Percentiles rank a stretch among this genome's conserved stretches.
Evolutionary conservation across 257 asterid genomes (phyloP).

Genomic region (Scutellaria galericulata): DNA sequence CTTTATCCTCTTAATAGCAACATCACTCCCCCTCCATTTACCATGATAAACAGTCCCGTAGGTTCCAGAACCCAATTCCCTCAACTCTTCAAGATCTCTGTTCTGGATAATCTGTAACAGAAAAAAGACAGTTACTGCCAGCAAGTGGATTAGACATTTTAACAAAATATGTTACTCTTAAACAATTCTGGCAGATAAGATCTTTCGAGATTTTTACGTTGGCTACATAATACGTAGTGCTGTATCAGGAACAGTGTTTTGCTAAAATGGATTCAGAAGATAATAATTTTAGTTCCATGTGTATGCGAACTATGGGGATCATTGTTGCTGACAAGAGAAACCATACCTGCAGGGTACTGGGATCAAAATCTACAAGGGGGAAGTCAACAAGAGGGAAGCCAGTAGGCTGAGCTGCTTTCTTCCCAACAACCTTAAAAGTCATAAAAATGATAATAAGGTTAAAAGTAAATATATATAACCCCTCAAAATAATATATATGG

Average conservation of each 20-base stretch:
- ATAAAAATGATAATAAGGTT: slow-evolving; percentile 16
- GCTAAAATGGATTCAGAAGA: slow-evolving; percentile 13
- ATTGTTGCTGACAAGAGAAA: slow-evolving; percentile 29
- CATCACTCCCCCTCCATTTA: slow-evolving; percentile 97
- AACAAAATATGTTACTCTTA: slow-evolving; percentile 1
- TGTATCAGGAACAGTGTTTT: slow-evolving; percentile 13
- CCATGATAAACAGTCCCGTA: slow-evolving; percentile 97
- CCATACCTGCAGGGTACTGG: slow-evolving; percentile 72
- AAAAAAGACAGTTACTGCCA: slow-evolving; percentile 20
- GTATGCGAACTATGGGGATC: neutral
- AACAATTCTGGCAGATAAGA: slow-evolving; percentile 18
- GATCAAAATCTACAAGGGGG: slow-evolving; percentile 66
- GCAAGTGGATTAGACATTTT: slow-evolving; percentile 16
- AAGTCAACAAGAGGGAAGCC: slow-evolving; percentile 61
- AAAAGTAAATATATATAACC: neutral
- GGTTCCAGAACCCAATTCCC: slow-evolving; percentile 94
- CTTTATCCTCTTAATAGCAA: slow-evolving; percentile 90
- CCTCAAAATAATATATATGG: slow-evolving; percentile 10
- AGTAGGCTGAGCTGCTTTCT: slow-evolving; percentile 57
- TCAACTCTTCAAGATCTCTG: slow-evolving; percentile 92
- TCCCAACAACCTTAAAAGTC: slow-evolving; percentile 62
- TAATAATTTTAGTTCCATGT: slow-evolving; percentile 8
- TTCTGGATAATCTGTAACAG: slow-evolving; percentile 68
- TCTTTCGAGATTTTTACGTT: slow-evolving; percentile 15
- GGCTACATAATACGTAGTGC: neutral